Percentiles rank a stretch among this genome's conserved stretches.
Evolutionary conservation across 208 protist genomes (phyloP).

Genomic region (Herpetomonas tarakana): DNA sequence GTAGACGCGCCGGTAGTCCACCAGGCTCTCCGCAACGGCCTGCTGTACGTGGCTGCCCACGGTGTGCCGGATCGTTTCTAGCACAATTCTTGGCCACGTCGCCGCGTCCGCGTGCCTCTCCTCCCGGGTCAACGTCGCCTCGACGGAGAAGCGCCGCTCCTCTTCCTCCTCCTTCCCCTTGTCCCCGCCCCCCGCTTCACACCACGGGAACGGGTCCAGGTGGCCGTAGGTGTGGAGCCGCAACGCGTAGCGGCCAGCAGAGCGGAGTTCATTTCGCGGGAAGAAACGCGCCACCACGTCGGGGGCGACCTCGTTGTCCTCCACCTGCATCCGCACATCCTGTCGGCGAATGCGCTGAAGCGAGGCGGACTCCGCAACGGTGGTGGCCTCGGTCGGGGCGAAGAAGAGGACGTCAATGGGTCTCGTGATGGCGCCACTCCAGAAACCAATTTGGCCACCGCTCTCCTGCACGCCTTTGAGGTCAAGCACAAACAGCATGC

Average conservation of each 20-base stretch:
- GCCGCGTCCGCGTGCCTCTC: slow-evolving; percentile 2
- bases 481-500: slow-evolving; percentile 66
- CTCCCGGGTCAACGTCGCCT: background rate
- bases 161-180: background rate
- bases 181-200: background rate
- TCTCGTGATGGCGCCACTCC: slow-evolving; percentile 76
- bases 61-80: slow-evolving; percentile 58
- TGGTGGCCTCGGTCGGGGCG: slow-evolving; percentile 35
- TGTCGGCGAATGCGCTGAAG: slow-evolving; percentile 43
- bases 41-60: slow-evolving; percentile 29
- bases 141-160: slow-evolving; percentile 1
- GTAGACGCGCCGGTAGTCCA: background rate
- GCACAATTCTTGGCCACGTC: slow-evolving; percentile 41
- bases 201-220: slow-evolving; percentile 63
- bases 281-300: slow-evolving; percentile 49
- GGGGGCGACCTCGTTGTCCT: slow-evolving; percentile 19
- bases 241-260: slow-evolving; percentile 26
- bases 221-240: slow-evolving; percentile 59
- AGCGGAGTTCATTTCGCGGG: slow-evolving; percentile 54
- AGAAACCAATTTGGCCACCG: slow-evolving; percentile 52
- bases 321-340: slow-evolving; percentile 11
- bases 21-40: slow-evolving; percentile 38
- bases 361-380: slow-evolving; percentile 31
- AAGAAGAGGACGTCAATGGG: slow-evolving; percentile 81
- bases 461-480: slow-evolving; percentile 11